These are phyloP conservation scores for Camelina hispida DNA, from an alignment of 345 rosid genomes.

Conservation along the genomic window DNA sequence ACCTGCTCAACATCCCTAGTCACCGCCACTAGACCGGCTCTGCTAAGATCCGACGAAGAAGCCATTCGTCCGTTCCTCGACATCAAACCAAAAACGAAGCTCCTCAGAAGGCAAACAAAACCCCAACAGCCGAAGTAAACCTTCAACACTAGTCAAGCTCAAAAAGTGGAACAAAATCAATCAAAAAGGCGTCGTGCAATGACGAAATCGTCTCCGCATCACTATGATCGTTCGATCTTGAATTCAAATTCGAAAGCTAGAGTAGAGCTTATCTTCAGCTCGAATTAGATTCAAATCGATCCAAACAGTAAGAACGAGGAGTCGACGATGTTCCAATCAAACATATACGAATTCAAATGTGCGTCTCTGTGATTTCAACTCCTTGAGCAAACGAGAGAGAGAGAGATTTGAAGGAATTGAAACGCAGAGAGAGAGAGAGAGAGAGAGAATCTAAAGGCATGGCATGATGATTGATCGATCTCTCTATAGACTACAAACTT, in stretches of 20 bases:
- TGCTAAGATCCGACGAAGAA: constrained; percentile 82
- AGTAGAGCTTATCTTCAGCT: constrained; percentile 38
- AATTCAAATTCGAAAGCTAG: background rate
- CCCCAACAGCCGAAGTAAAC: constrained; percentile 46
- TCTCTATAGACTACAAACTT: constrained; percentile 3
- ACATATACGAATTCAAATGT: constrained; percentile 14
- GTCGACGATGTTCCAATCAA: constrained; percentile 15
- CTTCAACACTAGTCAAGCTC: constrained; percentile 43
- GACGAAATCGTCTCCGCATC: constrained; percentile 27
- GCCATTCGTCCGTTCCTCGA: constrained; percentile 78
- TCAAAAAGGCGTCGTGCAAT: constrained; percentile 4
- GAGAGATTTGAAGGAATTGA: constrained; percentile 30
- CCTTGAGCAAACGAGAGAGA: background rate
- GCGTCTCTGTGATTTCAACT: background rate
- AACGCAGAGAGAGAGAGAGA: constrained; percentile 31
- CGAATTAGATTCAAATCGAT: constrained; percentile 32
- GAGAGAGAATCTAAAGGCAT: constrained; percentile 30
- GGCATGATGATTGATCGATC: constrained; percentile 34
- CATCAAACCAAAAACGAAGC: constrained; percentile 43
- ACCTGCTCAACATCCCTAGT: constrained; percentile 97
- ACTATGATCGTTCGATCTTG: constrained; percentile 32
- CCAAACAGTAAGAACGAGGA: constrained; percentile 23
- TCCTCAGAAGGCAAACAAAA: constrained; percentile 45
- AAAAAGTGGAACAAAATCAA: constrained; percentile 28
- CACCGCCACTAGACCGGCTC: constrained; percentile 74